Base-by-base conservation (phyloP, 129 eudicot species). In the Erigeron canadensis region DNA sequence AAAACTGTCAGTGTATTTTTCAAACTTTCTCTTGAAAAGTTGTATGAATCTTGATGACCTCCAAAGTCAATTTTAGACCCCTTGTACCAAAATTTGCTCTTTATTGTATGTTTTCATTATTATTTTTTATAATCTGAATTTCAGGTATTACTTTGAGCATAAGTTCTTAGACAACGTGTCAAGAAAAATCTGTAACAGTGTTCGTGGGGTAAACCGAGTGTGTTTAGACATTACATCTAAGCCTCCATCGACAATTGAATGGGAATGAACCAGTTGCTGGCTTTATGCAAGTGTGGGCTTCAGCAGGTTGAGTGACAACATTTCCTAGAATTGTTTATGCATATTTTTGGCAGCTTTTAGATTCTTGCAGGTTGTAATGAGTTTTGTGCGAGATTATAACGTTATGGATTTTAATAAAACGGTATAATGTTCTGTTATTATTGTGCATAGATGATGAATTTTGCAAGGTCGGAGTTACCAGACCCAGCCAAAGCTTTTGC, bases 151-250 rank as follows among this genome's bases (percentile, higher is more conserved):
- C 43, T 90, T 90, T 72, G 91, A 85, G 43, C 82, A 76, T 73
- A 83, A 87, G 75, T 90, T 90, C 75, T 83, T 90, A 0, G 91
- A 83, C 6, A 81, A 87, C 2, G 84, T 90, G 17, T 72, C 97
- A 15, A 80, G 85, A 45, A 90, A 74, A 81, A 90, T 90, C 11
- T 82, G 87, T 86, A 90, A 87, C 48, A 81, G 77, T 60, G 97
- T 87, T 55, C 77, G 86, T 17, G 95, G 95, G 60, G 95, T 87
- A 39, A 90, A 90, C 77, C 80, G 97, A 65, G 95, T 90, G 69
- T 82, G 84, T 70, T 79, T 78, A 62, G 92, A 91, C 72, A 84
- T 88, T n/a, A 86, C 92, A 70, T 84, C 95, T 8, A 91, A 88
- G 72, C 92, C 92, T 75, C 92, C 88, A 12, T 77, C 92, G 5